A percentile compares a stretch with the other conserved stretches of the same genome.
Conservation (phyloP, 1,139 yeast genomes). For the Yamadazyma oceani region DNA sequence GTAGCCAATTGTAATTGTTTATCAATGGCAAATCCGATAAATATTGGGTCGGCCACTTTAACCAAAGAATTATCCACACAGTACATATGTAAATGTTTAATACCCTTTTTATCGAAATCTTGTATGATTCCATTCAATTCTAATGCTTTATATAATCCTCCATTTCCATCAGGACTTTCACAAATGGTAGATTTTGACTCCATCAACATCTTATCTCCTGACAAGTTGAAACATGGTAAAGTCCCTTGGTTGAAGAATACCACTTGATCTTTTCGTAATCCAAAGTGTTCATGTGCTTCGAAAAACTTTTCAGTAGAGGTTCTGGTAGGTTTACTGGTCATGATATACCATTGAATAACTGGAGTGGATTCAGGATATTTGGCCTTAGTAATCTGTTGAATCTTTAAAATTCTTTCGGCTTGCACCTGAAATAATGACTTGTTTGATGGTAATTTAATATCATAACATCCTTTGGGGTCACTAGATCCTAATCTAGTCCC, state of each 20-base stretch:
- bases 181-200: conserved; percentile 57
- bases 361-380: conserved; percentile 27
- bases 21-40: conserved; percentile 80
- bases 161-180: conserved; percentile 97
- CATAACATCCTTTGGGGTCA: conserved; percentile 91
- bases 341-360: conserved; percentile 79
- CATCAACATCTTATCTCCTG: conserved; percentile 71
- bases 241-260: conserved; percentile 92
- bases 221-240: conserved; percentile 78
- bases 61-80: conserved; percentile 95
- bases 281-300: conserved; percentile 61
- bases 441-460: conserved; percentile 79
- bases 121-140: conserved; percentile 60
- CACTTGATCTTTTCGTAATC: conserved; percentile 59
- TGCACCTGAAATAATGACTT: conserved; percentile 90
- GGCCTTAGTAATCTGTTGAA: conserved; percentile 57
- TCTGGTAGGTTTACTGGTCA: conserved; percentile 95
- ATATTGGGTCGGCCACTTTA: conserved; percentile 91
- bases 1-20: conserved; percentile 77
- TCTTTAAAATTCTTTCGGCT: conserved; percentile 74
- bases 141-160: conserved; percentile 91
- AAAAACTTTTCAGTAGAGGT: conserved; percentile 74
- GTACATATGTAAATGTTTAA: conserved; percentile 92
- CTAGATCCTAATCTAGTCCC: conserved; percentile 92
- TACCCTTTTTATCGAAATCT: conserved; percentile 68